Base-by-base conservation (phyloP, 2,329 filamentous ascomycete genomes). In the Neoascochyta sp. region DNA sequence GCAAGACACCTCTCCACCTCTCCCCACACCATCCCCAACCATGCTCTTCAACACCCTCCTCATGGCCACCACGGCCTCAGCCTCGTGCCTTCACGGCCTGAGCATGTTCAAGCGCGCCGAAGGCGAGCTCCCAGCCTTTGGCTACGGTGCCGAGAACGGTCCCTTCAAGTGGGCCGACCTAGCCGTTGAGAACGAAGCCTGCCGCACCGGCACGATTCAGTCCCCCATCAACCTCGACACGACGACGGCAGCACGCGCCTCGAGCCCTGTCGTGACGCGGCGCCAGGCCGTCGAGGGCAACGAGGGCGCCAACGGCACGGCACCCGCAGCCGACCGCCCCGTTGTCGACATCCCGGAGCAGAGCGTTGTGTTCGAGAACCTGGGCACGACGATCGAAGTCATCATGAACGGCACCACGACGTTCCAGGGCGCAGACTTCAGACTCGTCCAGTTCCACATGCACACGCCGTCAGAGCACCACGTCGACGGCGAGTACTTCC, bases 401-500 rank as follows among this genome's bases (percentile, higher is more conserved):
- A 60, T 77, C 16, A 70, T 71, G 34, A 70, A 69, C 27, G 73
- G 73, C 16, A 70, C 64, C 8, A 65, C 75, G 3, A 60, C 44
- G 0, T 50, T 71, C 14, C 58, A 46, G 2, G 63, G 60, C 16
- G 53, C 54, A 10, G 48, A 60, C 10, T 76, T 69, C 52, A 48
- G 43, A 0, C 61, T 78, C 9, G 59, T 58, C 25, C 75, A 79
- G 43, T 78, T 78, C 60, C 76, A 79, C 55, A 75, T 79, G 60
- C 76, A 80, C 49, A 73, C 73, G 0, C 75, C 76, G 1, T 73
- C 72, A 23, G 76, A 80, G 63, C 76, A 80, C 45, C 66, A 69
- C 25, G 61, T 78, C 33, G 53, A 62, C 32, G 60, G 64, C n/a
- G 67, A 71, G 41, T 65, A 66, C 48, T 69, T 60, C 43, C 67